Evolutionary conservation across 768 basidiomycete species (phyloP), one percentile per base, ranked within the genome.

Genomic region (Gymnopilus dilepis): DNA sequence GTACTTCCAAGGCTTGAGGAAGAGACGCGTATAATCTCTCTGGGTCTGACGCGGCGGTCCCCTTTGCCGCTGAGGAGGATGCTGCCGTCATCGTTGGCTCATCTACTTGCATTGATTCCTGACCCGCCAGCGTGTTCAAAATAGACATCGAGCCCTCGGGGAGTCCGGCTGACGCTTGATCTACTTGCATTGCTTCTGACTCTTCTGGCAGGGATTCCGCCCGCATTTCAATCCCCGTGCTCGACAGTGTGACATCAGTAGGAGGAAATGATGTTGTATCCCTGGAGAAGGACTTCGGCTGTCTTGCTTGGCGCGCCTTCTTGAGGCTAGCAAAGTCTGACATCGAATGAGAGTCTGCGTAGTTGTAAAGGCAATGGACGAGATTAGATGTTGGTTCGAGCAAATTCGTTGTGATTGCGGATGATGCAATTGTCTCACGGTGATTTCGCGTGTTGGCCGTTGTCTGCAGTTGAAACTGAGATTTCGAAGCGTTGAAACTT

Each of bases 1-100:
- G 60, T 17, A 74, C 43, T 28, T 73, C 67, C 38, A 75, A 52
- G 21, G 53, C 58, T 28, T 47, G 43, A n/a, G 73, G 73, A n/a
- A 74, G 34, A 12, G 62, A 52, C 12, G 22, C 21, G 50, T 68
- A 67, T 6, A 65, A 65, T 19, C 63, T 58, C 15, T 53, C 37
- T 28, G n/a, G 9, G 45, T 51, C 47, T 31, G 61, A 24, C 9
- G 30, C 26, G 13, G 48, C 30, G 1, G 40, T 9, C 24, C 6
- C 40, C 17, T 6, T 40, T 38, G 21, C 9, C 2, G 15, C 15
- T 6, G 56, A 24, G 7, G 41, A 13, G 4, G 21, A 21, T 26
- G 7, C 37, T 8, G 40, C 22, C 30, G 21, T 0, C 19, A 13
- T 5, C 9, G 37, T 13, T 11, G 13, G 26, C 21, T 62, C 50